Base-by-base conservation (phyloP, 768 basidiomycete species). In the Suillus decipiens region DNA sequence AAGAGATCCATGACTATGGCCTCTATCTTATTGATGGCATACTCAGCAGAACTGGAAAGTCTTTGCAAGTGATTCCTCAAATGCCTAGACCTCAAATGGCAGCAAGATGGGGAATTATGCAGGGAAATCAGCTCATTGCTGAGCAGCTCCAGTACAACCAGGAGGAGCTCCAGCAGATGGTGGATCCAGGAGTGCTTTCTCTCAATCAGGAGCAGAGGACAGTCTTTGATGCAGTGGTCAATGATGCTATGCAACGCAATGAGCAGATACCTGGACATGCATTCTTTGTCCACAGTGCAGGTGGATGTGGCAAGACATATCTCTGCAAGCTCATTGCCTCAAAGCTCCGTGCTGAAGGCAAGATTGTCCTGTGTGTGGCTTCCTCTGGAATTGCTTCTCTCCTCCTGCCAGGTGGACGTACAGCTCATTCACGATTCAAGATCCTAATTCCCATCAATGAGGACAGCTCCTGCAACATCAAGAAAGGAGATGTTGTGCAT, bases 301-400 rank as follows among this genome's bases (percentile, higher is more conserved):
- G 76, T 37, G 80, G 81, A 0, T 75, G 76, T 59, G 80, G 82
- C 14, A 84, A 83, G 62, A 83, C 81, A 0, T 11, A 57, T 39
- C 31, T 61, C 28, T 28, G 28, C 28, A 80, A 77, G 3, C 71
- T 76, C 3, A 65, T 81, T 48, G 73, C 76, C 65, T 43, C 69
- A 42, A 45, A 66, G 14, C 31, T 82, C 1, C 64, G 72, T 14
- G 63, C 64, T 9, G 50, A 70, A 14, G 72, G 72, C 0, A 31
- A 66, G 31, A 75, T 83, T 69, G 73, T 80, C 1, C 72, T 85
- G 3, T 83, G 79, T 78, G 79, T 81, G 15, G 79, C 82, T 14
- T 85, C 83, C 1, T 83, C 82, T 42, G 82, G 82, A 0, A 80
- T 85, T 60, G 79, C 83, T 9, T 72, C 83, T 1, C 68, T 83